These are phyloP conservation scores for Coriaria nepalensis DNA, from an alignment of 306 rosid species.

Conservation along the genomic window DNA sequence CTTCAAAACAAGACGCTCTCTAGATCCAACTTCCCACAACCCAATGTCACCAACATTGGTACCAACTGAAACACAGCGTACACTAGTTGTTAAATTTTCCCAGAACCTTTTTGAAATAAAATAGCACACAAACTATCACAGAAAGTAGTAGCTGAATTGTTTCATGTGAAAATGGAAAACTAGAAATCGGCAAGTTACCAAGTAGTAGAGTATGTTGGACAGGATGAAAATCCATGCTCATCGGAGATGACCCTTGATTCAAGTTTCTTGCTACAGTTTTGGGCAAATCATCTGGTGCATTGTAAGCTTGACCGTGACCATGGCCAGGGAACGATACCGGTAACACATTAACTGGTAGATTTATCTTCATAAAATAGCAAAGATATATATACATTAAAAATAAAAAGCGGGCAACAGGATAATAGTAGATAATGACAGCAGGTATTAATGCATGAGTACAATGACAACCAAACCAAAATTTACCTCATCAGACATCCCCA, in stretches of 20 bases:
- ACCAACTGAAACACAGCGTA: conserved; percentile 47
- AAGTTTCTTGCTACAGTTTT: conserved; percentile 57
- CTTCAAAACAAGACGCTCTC: conserved; percentile 64
- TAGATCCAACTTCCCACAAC: conserved; percentile 93
- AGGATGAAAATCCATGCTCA: conserved; percentile 99
- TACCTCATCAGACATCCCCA: conserved; percentile 88
- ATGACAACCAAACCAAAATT: conserved; percentile 2
- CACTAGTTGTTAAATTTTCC: too few relatives aligned
- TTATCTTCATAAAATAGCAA: conserved; percentile 43
- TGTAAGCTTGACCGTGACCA: conserved; percentile 62
- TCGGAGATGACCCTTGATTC: conserved; percentile 90
- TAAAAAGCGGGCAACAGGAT: neutral
- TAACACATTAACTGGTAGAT: conserved; percentile 83
- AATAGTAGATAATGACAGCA: neutral
- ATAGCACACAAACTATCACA: neutral
- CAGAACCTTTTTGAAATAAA: too few relatives aligned
- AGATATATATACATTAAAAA: conserved; percentile 6
- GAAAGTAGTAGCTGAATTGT: neutral
- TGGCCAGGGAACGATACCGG: conserved; percentile 70
- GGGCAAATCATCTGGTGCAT: conserved; percentile 81
- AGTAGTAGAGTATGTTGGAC: conserved; percentile 81
- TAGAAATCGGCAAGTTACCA: conserved; percentile 34
- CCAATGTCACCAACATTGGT: conserved; percentile 90
- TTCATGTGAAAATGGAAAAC: neutral
- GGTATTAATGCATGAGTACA: conserved; percentile 4